These are phyloP conservation scores for Grammothele lineata DNA, from an alignment of 768 basidiomycete species.

Conservation along the genomic window DNA sequence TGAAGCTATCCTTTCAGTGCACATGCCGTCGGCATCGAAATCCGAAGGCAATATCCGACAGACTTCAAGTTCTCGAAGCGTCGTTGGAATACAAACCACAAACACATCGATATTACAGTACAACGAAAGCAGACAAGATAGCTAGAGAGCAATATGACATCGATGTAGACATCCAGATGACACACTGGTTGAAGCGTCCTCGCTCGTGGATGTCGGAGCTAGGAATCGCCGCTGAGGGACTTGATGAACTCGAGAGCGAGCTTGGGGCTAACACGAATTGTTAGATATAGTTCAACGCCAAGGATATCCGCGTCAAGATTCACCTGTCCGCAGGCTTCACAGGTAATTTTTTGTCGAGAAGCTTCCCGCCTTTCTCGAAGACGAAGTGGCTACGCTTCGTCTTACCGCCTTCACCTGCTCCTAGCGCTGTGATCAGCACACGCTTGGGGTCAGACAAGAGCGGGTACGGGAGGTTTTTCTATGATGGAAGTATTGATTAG, in stretches of 20 bases:
- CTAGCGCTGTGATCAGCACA: slow-evolving; percentile 72
- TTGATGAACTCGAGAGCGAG: slow-evolving; percentile 71
- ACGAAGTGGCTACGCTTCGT: slow-evolving; percentile 93
- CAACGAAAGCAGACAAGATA: neutral
- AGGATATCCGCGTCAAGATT: too few species aligned
- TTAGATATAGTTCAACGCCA: too few species aligned
- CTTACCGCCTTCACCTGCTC: slow-evolving; percentile 74
- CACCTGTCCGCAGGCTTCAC: slow-evolving; percentile 88
- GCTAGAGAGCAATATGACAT: neutral
- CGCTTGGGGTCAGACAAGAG: slow-evolving; percentile 89
- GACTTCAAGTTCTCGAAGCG: too few species aligned
- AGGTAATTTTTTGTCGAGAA: slow-evolving; percentile 79
- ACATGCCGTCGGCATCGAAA: too few species aligned
- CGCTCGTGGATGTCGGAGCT: too few species aligned
- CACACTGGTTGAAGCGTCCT: too few species aligned
- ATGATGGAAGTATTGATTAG: neutral
- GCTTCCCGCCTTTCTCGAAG: slow-evolving; percentile 87
- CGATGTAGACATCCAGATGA: neutral
- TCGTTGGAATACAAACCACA: too few species aligned
- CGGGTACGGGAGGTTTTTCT: slow-evolving; percentile 85
- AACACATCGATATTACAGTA: too few species aligned
- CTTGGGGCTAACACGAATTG: slow-evolving; percentile 41
- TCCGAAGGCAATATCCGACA: too few species aligned
- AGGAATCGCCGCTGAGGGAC: too few species aligned
- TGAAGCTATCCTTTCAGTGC: too few species aligned